Evolutionary conservation across 352 stramenopile genomes (phyloP), one percentile per base, ranked within the genome.

Genomic region (Globisporangium barbulae): DNA sequence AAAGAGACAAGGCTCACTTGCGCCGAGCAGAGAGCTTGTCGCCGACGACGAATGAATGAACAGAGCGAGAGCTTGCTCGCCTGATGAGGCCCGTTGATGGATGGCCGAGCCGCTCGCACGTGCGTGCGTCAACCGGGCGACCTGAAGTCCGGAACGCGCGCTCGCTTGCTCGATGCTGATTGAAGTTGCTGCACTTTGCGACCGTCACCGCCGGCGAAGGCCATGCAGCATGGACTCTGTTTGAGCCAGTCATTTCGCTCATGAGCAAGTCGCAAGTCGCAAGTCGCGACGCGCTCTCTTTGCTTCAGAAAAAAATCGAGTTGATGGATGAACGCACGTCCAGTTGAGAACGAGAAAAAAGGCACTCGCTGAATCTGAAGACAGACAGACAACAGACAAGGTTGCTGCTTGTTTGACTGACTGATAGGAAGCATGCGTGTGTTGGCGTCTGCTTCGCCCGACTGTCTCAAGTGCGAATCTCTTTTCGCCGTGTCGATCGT

Each of bases 1-100:
- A 56, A 58, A 58, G 52, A 58, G 52, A 58, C 52, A 58, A 58
- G 52, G 52, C 52, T 39, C 41, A 15, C 41, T 22, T 41, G 35
- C 35, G 10, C 35, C 35, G 30, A 53, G 25, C 25, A 28, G 21
- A 53, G 28, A 54, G 17, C 48, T 28, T 41, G 35, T 41, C 35
- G 35, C 35, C 35, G 35, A 41, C 35, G 35, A 41, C 35, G 35
- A 41, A 41, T 48, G 42, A 48, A 48, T 48, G 42, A 48, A 48
- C 15, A 48, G 42, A 48, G 42, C 10, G 17, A n/a, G 17, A 3
- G 19, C 19, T 22, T 21, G 42, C 42, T 45, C 39, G 39, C 39
- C 39, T 45, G 39, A 45, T 48, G 42, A 47, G 35, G 35, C 35
- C 35, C 9, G 7, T 41, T 41, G 35, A 41, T 48, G 42, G 42